Evolutionary conservation across 495 filamentous ascomycete species (phyloP).

Genomic region (Mytilinidion resinicola): DNA sequence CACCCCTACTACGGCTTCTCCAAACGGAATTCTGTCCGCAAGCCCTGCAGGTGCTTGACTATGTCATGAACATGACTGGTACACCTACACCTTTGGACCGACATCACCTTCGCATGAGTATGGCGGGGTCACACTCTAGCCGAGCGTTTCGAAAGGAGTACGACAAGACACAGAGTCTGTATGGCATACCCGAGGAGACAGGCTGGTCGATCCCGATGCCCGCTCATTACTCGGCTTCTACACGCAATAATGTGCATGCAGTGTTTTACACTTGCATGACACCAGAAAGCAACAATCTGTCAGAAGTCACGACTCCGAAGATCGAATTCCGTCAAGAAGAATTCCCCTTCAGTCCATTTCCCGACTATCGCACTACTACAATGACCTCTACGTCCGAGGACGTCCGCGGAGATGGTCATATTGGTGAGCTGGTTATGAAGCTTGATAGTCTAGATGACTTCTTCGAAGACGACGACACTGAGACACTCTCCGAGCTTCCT

Average conservation of each 20-base stretch:
- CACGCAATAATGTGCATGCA: conserved; percentile 87
- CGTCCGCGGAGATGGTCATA: conserved; percentile 64
- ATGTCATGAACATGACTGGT: conserved; percentile 88
- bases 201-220: conserved; percentile 97
- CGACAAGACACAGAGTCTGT: conserved; percentile 86
- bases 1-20: conserved; percentile 79
- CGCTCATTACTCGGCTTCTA: conserved; percentile 75
- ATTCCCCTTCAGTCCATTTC: conserved; percentile 74
- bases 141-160: conserved; percentile 86
- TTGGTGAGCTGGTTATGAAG: conserved; percentile 80
- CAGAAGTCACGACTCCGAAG: conserved; percentile 67
- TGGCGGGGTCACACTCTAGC: conserved; percentile 69
- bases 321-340: conserved; percentile 91
- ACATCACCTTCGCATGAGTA: conserved; percentile 93
- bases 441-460: conserved; percentile 93
- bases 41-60: conserved; percentile 82
- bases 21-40: conserved; percentile 92
- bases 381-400: conserved; percentile 92
- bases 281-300: conserved; percentile 48
- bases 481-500: conserved; percentile 50
- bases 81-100: conserved; percentile 72
- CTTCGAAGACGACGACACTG: conserved; percentile 62
- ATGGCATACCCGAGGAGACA: conserved; percentile 90
- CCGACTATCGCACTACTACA: conserved; percentile 68
- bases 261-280: conserved; percentile 84